phyloP scores from a whole-genome alignment of 768 basidiomycete species.

The Suillus bovinus region DNA sequence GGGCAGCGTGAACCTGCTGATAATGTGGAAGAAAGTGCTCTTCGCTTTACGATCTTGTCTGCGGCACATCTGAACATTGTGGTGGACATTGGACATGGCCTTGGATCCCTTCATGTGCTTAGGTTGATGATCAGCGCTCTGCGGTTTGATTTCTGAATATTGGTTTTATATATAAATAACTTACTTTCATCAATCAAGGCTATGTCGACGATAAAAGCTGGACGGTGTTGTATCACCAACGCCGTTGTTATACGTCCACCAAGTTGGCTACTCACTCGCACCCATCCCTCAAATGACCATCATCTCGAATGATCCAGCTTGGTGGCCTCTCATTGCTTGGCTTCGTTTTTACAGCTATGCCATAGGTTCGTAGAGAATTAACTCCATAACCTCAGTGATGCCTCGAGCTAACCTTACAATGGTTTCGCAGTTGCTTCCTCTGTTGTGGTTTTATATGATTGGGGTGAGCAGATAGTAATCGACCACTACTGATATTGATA shows the following conservation, averaged over 20 bases:
- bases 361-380: background rate
- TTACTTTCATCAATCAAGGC: background rate
- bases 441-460: background rate
- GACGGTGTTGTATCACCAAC: background rate
- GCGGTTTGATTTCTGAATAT: too few species aligned
- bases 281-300: background rate
- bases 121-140: too few species aligned
- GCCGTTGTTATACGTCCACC: background rate
- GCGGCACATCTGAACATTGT: too few species aligned
- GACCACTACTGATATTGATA: too few species aligned
- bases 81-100: too few species aligned
- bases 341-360: background rate
- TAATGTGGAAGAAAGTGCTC: too few species aligned
- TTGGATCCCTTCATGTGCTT: too few species aligned
- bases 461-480: background rate
- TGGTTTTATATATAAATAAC: too few species aligned
- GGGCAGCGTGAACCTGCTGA: too few species aligned
- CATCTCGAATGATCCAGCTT: background rate
- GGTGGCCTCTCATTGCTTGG: background rate
- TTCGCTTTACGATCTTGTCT: too few species aligned
- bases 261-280: background rate
- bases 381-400: background rate
- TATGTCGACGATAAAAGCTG: background rate
- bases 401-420: background rate
- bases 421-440: background rate